Evolutionary conservation across 225 moss, liverwort and hornwort species (phyloP), one percentile per base, ranked within the genome.

Genomic region (Thuidium tamariscinum): DNA sequence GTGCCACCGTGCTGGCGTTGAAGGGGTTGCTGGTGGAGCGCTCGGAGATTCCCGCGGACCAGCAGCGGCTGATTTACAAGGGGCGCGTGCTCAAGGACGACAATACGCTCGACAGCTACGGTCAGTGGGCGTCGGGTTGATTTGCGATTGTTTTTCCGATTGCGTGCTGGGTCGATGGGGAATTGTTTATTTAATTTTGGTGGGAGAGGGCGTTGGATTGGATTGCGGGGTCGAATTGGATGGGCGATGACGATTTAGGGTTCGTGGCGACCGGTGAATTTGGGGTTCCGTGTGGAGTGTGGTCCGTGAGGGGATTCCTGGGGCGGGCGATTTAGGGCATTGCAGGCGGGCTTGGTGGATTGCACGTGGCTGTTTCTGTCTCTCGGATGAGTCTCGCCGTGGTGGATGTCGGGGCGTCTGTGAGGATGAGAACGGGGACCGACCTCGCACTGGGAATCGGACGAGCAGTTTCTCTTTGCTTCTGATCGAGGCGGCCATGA

Each of bases 51-150:
- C 97, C 97, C 42, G 95, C 95, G 86, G 98, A 96, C 90, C 96
- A 97, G 82, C 98, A 98, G 94, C 97, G 98, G 60, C 88, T 98
- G 80, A 98, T 98, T 71, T 98, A 96, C 91, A 98, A 97, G 82
- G 98, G 98, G 5, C 98, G 97, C 42, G 97, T 98, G 86, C 94
- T 98, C 54, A 98, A 98, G 94, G 98, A 98, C 84, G 98, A 98
- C 80, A 91, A 89, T 69, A 74, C 89, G 55, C 96, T 98, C 36
- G 88, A 90, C 69, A 96, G 98, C 88, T 98, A 98, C 84, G 98
- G 98, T 98, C 63, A 85, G 93, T 92, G 83, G 20, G 62, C 36
- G 36, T 13, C 5, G 64, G 19, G 34, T 16, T 46, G 64, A 20
- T 74, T 44, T 46, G 60, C 30, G 60, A 79, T 37, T 59, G 42